Evolutionary conservation across 192 early-diverging fungal genomes (phyloP).

Genomic region (Coemansia sp.): DNA sequence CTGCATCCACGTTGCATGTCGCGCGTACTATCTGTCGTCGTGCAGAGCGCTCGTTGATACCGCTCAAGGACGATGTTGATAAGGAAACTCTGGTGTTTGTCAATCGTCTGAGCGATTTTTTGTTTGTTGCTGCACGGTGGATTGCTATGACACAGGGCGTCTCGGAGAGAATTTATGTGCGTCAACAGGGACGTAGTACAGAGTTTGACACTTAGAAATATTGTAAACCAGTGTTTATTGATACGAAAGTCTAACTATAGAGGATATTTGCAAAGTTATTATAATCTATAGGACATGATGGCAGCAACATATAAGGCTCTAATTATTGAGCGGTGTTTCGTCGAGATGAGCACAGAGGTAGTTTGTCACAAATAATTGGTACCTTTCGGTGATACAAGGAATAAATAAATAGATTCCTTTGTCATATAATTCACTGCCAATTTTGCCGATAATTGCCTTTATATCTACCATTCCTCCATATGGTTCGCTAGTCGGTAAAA

Average conservation of each 20-base stretch:
- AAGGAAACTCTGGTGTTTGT: slow-evolving; percentile 38
- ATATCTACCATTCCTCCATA: too few relatives aligned
- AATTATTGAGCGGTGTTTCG: not conserved
- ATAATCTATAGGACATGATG: not conserved
- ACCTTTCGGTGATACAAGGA: too few relatives aligned
- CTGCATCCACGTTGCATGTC: slow-evolving; percentile 80
- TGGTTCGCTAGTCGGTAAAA: too few relatives aligned
- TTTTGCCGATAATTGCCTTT: too few relatives aligned
- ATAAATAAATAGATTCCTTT: too few relatives aligned
- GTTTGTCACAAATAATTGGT: too few relatives aligned
- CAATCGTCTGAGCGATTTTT: slow-evolving; percentile 77
- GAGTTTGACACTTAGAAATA: slow-evolving; percentile 41
- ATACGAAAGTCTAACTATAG: too few relatives aligned
- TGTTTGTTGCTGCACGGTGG: slow-evolving; percentile 87
- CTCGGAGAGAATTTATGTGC: slow-evolving; percentile 74
- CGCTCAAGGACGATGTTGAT: slow-evolving; percentile 60
- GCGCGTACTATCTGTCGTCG: slow-evolving; percentile 81
- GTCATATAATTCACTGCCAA: too few relatives aligned
- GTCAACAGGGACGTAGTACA: slow-evolving; percentile 40
- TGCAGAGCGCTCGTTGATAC: slow-evolving; percentile 81
- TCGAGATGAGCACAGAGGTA: too few relatives aligned
- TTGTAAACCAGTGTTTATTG: not conserved
- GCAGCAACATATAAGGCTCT: too few relatives aligned
- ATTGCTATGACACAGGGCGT: slow-evolving; percentile 72
- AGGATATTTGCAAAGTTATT: too few relatives aligned